Conservation (phyloP, 805 yeast species). For the Kodamaea leandrae region DNA sequence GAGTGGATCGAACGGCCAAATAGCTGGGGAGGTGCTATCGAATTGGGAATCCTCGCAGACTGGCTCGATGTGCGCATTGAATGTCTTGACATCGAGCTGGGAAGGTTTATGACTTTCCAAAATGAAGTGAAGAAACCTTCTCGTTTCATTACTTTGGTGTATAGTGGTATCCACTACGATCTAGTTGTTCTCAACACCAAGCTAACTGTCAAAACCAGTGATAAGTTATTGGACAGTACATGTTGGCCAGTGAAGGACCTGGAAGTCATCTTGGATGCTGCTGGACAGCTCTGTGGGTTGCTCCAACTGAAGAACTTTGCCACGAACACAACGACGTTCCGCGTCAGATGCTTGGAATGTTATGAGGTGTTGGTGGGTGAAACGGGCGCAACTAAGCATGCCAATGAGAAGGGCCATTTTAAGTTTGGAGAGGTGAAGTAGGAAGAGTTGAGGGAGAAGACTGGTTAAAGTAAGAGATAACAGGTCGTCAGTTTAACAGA, state of each 20-base stretch:
- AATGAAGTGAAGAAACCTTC: constrained; percentile 33
- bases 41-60: constrained; percentile 58
- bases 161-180: constrained; percentile 76
- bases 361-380: constrained; percentile 55
- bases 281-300: constrained; percentile 38
- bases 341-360: constrained; percentile 58
- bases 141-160: constrained; percentile 52
- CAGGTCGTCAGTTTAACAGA: too few relatives aligned
- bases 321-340: constrained; percentile 62
- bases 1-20: constrained; percentile 58
- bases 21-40: constrained; percentile 86
- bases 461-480: background rate
- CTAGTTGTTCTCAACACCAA: constrained; percentile 42
- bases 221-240: constrained; percentile 34
- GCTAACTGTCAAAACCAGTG: constrained; percentile 18
- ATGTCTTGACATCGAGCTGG: constrained; percentile 65
- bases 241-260: constrained; percentile 32
- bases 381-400: constrained; percentile 62
- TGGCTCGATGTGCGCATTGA: constrained; percentile 51
- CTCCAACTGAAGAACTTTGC: constrained; percentile 55
- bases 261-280: constrained; percentile 33
- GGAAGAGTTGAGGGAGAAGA: background rate
- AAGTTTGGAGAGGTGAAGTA: constrained; percentile 57
- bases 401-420: constrained; percentile 57
- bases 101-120: constrained; percentile 52